These are phyloP conservation scores for Capsaspora owczarzaki DNA, from an alignment of 78 protist species.

Conservation along the genomic window DNA sequence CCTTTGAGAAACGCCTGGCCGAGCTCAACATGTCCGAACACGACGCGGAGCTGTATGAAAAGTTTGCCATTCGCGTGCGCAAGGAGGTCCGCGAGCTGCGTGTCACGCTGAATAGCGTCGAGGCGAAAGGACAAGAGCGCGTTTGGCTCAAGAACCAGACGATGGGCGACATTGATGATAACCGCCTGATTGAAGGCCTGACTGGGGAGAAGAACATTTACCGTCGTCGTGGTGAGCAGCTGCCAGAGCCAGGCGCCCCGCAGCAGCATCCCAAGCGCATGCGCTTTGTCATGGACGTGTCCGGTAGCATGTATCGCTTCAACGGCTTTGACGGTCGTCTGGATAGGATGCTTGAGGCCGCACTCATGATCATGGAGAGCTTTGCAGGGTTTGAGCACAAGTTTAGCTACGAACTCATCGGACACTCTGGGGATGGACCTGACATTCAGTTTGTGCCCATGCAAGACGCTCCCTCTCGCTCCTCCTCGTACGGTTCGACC, in stretches of 20 bases:
- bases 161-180: conserved; percentile 44
- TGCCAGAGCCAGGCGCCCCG: background rate
- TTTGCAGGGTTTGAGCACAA: background rate
- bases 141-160: conserved; percentile 44
- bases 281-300: conserved; percentile 11
- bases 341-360: conserved; percentile 27
- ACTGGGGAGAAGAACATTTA: conserved; percentile 36
- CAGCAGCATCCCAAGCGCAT: conserved; percentile 34
- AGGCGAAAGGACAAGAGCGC: conserved; percentile 48
- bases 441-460: background rate
- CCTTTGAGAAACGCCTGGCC: conserved; percentile 9
- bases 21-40: conserved; percentile 22
- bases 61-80: background rate
- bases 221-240: conserved; percentile 24
- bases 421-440: background rate
- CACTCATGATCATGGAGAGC: conserved; percentile 42
- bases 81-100: conserved; percentile 28
- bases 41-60: background rate
- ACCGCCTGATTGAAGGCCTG: conserved; percentile 47
- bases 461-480: background rate
- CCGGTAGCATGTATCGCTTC: conserved; percentile 48
- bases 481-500: too few relatives aligned
- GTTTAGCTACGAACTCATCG: background rate
- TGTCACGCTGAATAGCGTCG: conserved; percentile 16
- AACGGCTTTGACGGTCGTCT: conserved; percentile 46